Conservation (phyloP, 257 asterid genomes). For the Jasminum sambac region DNA sequence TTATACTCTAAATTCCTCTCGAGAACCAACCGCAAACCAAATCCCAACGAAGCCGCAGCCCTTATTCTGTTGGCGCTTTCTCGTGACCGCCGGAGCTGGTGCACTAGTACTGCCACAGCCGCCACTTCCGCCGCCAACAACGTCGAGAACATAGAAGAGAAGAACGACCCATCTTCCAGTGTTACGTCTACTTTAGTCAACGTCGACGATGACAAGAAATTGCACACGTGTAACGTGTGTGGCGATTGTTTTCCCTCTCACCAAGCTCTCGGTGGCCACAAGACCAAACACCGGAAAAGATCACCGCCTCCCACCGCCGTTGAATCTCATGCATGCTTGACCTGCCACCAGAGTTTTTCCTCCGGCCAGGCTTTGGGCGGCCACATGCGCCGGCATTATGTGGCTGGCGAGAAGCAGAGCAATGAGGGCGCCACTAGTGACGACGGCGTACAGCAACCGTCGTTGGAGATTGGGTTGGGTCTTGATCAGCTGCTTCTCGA, state of each 20-base stretch:
- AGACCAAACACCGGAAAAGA: constrained; percentile 73
- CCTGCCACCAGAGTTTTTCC: constrained; percentile 60
- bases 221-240: constrained; percentile 59
- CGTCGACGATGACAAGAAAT: too few relatives aligned
- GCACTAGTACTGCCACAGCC: not conserved
- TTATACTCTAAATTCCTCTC: not conserved
- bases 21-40: not conserved
- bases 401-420: not conserved
- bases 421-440: too few relatives aligned
- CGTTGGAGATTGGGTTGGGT: too few relatives aligned
- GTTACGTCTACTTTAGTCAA: too few relatives aligned
- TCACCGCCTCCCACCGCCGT: constrained; percentile 17
- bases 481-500: too few relatives aligned
- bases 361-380: constrained; percentile 94
- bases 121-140: not conserved
- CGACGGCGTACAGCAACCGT: too few relatives aligned
- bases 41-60: not conserved
- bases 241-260: constrained; percentile 50
- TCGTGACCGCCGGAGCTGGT: not conserved
- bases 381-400: constrained; percentile 88
- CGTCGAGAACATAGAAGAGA: too few relatives aligned
- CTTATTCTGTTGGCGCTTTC: not conserved
- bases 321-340: constrained; percentile 54
- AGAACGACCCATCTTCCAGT: too few relatives aligned
- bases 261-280: constrained; percentile 93